phyloP scores from a whole-genome alignment of 805 yeast genomes.

The Saccharomycopsis capsularis region DNA sequence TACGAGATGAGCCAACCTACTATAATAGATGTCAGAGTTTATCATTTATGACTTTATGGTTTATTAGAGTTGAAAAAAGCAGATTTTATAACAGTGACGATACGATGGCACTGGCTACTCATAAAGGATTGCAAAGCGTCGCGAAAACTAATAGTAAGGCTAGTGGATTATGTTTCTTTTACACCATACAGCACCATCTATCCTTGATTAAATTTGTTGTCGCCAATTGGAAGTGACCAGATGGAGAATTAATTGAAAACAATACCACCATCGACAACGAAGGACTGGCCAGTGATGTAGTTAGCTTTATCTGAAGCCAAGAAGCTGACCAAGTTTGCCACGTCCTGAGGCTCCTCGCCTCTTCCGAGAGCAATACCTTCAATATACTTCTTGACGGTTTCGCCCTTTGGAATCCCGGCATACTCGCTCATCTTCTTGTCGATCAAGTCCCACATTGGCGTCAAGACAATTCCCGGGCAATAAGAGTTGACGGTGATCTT shows the following conservation, averaged over 20 bases:
- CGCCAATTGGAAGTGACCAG: too few relatives aligned
- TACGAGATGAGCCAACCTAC: too few relatives aligned
- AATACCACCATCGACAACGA: constrained; percentile 34
- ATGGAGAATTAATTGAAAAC: constrained; percentile 21
- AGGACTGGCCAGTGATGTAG: constrained; percentile 32
- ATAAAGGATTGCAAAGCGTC: too few relatives aligned
- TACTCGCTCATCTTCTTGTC: constrained; percentile 26
- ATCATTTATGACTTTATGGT: too few relatives aligned
- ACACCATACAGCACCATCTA: too few relatives aligned
- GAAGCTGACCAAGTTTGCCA: constrained; percentile 32
- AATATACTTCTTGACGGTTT: constrained; percentile 25
- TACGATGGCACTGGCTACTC: too few relatives aligned
- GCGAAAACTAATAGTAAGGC: too few relatives aligned
- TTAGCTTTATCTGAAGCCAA: constrained; percentile 32
- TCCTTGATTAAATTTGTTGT: too few relatives aligned
- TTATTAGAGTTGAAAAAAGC: too few relatives aligned
- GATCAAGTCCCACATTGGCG: constrained; percentile 20
- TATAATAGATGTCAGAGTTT: too few relatives aligned
- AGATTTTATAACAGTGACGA: too few relatives aligned
- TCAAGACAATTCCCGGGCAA: constrained; percentile 47
- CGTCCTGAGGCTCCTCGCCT: constrained; percentile 32
- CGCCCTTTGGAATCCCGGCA: constrained; percentile 28
- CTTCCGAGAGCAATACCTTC: constrained; percentile 31
- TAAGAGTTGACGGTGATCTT: constrained; percentile 56
- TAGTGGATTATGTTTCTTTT: too few relatives aligned